Percentiles rank a stretch among this genome's conserved stretches.
Evolutionary conservation across 2,329 filamentous ascomycete genomes (phyloP).

Genomic region (Pseudogymnoascus sp.): DNA sequence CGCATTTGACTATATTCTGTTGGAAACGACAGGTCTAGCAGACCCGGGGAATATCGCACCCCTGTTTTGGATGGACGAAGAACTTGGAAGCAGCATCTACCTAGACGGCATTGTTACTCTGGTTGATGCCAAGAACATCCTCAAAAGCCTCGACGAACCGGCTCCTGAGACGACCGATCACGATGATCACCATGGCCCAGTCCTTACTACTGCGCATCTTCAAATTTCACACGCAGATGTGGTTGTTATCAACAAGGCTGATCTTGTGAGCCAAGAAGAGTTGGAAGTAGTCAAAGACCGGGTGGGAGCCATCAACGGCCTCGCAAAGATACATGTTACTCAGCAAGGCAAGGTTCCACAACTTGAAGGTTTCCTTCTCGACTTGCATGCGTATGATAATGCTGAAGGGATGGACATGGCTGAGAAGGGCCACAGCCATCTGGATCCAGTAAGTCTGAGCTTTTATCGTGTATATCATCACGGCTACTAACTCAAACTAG

Average conservation of each 20-base stretch:
- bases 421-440: conserved; percentile 76
- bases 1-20: conserved; percentile 92
- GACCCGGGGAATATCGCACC: conserved; percentile 94
- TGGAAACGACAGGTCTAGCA: conserved; percentile 91
- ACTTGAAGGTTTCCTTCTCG: conserved; percentile 78
- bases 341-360: conserved; percentile 71
- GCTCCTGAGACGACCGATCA: conserved; percentile 45
- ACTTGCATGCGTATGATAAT: conserved; percentile 86
- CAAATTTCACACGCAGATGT: conserved; percentile 97
- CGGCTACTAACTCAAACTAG: conserved; percentile 34
- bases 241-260: conserved; percentile 86
- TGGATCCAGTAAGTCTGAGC: conserved; percentile 63
- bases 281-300: conserved; percentile 62
- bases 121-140: conserved; percentile 89
- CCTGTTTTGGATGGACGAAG: conserved; percentile 96
- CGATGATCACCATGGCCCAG: conserved; percentile 49
- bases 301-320: conserved; percentile 77
- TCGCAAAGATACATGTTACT: conserved; percentile 79
- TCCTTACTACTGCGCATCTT: conserved; percentile 86
- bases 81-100: conserved; percentile 89
- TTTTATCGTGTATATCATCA: not conserved
- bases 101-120: conserved; percentile 94
- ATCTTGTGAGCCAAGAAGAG: conserved; percentile 66
- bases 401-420: conserved; percentile 61
- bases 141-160: conserved; percentile 71